Conservation (phyloP, 208 protist genomes). For the Eutreptiella sp. region DNA sequence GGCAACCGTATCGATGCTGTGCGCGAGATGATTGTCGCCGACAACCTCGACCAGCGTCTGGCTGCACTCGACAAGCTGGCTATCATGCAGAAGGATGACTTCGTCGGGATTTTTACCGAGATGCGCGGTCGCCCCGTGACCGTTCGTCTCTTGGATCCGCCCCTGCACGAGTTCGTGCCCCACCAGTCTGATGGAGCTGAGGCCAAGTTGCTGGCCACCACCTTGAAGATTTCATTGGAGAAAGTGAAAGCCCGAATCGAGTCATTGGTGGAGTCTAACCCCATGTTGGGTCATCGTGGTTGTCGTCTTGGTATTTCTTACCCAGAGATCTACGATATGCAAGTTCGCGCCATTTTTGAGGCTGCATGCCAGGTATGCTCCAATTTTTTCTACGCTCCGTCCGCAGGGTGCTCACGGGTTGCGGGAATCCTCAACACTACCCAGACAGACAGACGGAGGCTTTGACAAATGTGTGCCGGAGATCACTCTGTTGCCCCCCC, state of each 20-base stretch:
- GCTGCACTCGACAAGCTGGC: constrained; percentile 71
- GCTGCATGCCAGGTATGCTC: constrained; percentile 70
- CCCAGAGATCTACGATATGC: constrained; percentile 90
- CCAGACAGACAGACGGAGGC: too few species aligned
- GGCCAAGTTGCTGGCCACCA: constrained; percentile 63
- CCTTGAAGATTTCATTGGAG: constrained; percentile 51
- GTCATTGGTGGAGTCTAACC: constrained; percentile 81
- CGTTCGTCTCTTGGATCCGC: constrained; percentile 88
- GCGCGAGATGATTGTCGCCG: constrained; percentile 86
- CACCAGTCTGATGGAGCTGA: constrained; percentile 62
- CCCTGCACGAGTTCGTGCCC: constrained; percentile 91
- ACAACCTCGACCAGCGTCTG: constrained; percentile 55
- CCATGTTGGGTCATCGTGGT: constrained; percentile 88
- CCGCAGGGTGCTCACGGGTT: too few species aligned
- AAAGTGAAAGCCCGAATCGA: constrained; percentile 63
- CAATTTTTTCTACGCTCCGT: too few species aligned
- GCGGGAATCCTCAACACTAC: too few species aligned
- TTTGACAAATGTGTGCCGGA: too few species aligned
- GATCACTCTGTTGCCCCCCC: too few species aligned
- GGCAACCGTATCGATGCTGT: constrained; percentile 66
- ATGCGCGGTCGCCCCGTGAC: constrained; percentile 79
- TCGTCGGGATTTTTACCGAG: constrained; percentile 74
- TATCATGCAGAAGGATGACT: constrained; percentile 76
- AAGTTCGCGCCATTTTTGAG: constrained; percentile 83
- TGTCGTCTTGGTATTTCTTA: constrained; percentile 82